phyloP scores from a whole-genome alignment of 2,329 filamentous ascomycete species.

The Fusarium xyrophilum region DNA sequence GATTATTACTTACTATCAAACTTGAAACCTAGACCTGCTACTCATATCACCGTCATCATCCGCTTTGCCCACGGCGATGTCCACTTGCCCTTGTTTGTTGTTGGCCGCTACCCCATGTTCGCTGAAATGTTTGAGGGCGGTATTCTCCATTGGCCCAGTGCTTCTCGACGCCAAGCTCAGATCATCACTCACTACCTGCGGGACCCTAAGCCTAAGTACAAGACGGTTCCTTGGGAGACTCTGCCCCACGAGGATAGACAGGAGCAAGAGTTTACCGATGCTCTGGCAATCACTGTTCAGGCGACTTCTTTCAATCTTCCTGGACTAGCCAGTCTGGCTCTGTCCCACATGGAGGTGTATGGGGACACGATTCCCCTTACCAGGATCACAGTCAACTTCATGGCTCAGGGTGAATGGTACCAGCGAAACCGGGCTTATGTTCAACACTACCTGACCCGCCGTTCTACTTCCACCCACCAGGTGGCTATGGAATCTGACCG shows the following conservation, averaged over 20 bases:
- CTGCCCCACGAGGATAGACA: background rate
- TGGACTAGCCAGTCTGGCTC: background rate
- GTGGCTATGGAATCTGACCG: background rate
- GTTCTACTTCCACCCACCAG: background rate
- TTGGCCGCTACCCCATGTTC: background rate
- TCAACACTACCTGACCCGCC: background rate
- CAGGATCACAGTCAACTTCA: background rate
- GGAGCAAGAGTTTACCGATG: background rate
- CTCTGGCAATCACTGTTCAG: background rate
- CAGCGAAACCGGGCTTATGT: background rate
- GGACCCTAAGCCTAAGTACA: background rate
- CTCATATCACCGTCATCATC: background rate
- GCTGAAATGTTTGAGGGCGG: background rate
- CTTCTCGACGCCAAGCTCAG: background rate
- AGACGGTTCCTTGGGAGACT: background rate
- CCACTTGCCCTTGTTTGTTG: background rate
- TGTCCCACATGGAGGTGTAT: background rate
- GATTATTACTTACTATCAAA: background rate
- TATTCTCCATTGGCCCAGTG: background rate
- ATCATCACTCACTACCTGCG: background rate
- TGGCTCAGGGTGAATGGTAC: background rate
- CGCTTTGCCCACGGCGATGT: background rate
- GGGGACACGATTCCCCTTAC: background rate
- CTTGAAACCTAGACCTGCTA: background rate
- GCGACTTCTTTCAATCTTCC: background rate